Percentiles rank a stretch among this genome's conserved stretches.
These are phyloP conservation scores for Picea abies DNA, from an alignment of 83 land plant species.

Conservation along the genomic window DNA sequence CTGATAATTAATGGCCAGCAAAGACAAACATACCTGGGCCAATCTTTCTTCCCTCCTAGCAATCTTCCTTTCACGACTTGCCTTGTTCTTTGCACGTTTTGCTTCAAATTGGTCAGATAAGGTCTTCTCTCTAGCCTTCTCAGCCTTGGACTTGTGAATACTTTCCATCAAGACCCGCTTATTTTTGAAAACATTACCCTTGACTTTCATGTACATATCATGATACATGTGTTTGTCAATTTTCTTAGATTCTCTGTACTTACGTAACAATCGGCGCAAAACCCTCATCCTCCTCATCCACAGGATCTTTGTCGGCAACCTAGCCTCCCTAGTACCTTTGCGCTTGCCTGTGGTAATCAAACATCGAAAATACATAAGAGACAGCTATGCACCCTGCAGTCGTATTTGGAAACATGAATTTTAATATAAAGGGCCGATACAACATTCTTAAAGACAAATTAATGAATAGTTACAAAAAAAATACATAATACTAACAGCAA, in stretches of 20 bases:
- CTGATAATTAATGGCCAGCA: too few relatives aligned
- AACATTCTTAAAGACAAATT: background rate
- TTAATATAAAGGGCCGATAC: background rate
- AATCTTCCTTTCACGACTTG: slow-evolving; percentile 79
- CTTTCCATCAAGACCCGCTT: slow-evolving; percentile 95
- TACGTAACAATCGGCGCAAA: slow-evolving; percentile 74
- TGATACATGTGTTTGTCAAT: slow-evolving; percentile 95
- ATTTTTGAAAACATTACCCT: slow-evolving; percentile 95
- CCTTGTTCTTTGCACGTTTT: slow-evolving; percentile 85
- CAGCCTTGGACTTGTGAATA: slow-evolving; percentile 93
- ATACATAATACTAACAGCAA: background rate
- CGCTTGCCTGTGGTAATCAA: slow-evolving; percentile 61
- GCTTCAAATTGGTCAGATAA: slow-evolving; percentile 92
- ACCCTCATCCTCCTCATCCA: slow-evolving; percentile 95
- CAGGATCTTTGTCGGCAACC: slow-evolving; percentile 82
- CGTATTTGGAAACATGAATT: background rate
- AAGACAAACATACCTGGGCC: slow-evolving; percentile 54
- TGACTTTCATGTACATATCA: slow-evolving; percentile 95
- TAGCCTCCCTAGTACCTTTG: slow-evolving; percentile 87
- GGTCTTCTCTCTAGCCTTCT: slow-evolving; percentile 94
- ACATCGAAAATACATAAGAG: background rate
- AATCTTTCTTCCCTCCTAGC: slow-evolving; percentile 87
- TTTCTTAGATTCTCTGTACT: slow-evolving; percentile 86
- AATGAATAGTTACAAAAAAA: background rate
- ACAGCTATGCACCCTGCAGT: background rate